A percentile compares a stretch with the other conserved stretches of the same genome.
Conservation (phyloP, 108 stramenopile species). For the Nitzschia sp. region DNA sequence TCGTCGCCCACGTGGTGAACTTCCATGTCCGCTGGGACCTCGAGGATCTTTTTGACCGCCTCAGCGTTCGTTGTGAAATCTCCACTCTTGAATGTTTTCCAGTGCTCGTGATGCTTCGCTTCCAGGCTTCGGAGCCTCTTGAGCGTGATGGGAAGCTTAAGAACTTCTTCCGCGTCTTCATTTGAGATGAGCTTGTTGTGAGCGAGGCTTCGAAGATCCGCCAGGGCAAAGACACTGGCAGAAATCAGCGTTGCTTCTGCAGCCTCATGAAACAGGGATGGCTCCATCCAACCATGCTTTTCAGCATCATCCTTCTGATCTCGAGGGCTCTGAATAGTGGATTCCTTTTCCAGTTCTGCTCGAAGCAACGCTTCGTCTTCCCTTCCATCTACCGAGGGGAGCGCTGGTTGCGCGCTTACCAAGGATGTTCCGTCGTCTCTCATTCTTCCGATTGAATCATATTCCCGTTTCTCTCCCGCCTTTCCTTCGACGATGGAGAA, state of each 20-base stretch:
- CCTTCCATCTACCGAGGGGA: no score
- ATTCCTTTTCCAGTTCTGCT: no score
- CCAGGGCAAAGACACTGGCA: conserved; percentile 7
- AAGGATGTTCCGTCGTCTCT: no score
- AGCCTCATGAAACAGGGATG: background rate
- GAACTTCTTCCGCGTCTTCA: background rate
- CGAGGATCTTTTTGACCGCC: background rate
- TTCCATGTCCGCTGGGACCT: background rate
- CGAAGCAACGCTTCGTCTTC: no score
- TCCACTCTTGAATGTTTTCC: background rate
- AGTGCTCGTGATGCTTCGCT: background rate
- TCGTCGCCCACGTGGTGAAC: background rate
- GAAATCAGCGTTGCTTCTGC: background rate
- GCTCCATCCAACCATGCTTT: no score
- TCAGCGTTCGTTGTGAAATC: background rate
- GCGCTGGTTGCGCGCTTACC: no score
- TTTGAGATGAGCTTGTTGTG: background rate
- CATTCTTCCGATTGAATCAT: no score
- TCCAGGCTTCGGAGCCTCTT: background rate
- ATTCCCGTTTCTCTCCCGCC: no score
- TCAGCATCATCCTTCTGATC: no score
- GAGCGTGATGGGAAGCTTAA: background rate
- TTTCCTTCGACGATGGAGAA: no score
- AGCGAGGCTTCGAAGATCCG: background rate
- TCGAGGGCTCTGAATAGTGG: no score